Percentiles rank a stretch among this genome's conserved stretches.
Evolutionary conservation across 2,329 filamentous ascomycete genomes (phyloP).

Genomic region (Neonectria neomacrospora): DNA sequence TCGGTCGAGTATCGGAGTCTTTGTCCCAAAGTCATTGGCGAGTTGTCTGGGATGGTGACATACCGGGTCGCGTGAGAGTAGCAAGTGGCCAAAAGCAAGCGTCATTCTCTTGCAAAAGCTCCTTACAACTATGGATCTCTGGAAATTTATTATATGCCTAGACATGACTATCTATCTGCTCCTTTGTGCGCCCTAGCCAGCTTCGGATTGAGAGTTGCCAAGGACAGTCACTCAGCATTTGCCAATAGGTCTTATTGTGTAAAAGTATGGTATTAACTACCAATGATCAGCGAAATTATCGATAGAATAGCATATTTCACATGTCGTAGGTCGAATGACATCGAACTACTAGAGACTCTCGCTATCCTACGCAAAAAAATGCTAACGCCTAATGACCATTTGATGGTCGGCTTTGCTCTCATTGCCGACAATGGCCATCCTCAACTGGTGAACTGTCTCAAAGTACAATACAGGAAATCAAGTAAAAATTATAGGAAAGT

Average conservation of each 20-base stretch:
- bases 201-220: too few species aligned
- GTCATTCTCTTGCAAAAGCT: too few species aligned
- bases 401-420: neutral
- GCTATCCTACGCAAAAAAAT: neutral
- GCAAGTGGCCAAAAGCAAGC: too few species aligned
- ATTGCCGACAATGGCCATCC: neutral
- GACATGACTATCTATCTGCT: too few species aligned
- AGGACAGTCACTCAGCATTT: neutral
- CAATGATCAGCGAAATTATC: fast-evolving
- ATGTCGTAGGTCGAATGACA: neutral
- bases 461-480: neutral
- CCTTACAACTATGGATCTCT: too few species aligned
- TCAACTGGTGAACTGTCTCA: neutral
- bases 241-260: neutral
- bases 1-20: neutral
- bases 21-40: neutral
- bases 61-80: too few species aligned
- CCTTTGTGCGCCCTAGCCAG: too few species aligned
- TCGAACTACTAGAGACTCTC: neutral
- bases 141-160: too few species aligned
- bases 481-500: neutral
- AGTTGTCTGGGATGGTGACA: neutral
- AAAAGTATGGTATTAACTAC: neutral
- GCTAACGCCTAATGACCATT: neutral
- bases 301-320: neutral